Conservation (phyloP, 768 basidiomycete genomes). For the Mrakia gelida region DNA sequence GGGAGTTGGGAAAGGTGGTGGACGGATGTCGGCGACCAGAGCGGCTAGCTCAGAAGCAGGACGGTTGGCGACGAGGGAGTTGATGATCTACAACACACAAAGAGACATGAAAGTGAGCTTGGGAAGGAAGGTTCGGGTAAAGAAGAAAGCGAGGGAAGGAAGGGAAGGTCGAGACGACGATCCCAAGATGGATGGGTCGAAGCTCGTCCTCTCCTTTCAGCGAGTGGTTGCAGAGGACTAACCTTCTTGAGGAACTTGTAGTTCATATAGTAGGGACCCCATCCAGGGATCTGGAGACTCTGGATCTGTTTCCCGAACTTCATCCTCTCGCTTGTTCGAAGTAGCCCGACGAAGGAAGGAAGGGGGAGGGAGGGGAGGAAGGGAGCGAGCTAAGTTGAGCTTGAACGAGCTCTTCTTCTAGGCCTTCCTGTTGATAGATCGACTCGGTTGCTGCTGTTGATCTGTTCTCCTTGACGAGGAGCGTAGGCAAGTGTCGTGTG, state of each 20-base stretch:
- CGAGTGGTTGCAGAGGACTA: constrained; percentile 4
- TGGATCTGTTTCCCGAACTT: constrained; percentile 99
- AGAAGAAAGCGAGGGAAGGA: background rate
- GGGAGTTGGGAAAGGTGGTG: constrained; percentile 49
- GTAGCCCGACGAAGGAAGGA: background rate
- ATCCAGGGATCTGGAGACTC: constrained; percentile 80
- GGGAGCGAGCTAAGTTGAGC: background rate
- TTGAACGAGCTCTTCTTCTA: background rate
- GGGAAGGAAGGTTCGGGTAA: constrained; percentile 9
- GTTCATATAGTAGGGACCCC: constrained; percentile 91
- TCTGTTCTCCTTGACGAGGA: too few species aligned
- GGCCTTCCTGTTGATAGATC: background rate
- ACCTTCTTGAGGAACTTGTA: constrained; percentile 87
- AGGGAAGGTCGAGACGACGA: background rate
- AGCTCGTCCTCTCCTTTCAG: too few species aligned
- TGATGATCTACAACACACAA: constrained; percentile 66
- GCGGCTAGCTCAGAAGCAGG: constrained; percentile 86
- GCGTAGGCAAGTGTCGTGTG: too few species aligned
- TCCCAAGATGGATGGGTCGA: too few species aligned
- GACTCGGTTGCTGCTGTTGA: too few species aligned
- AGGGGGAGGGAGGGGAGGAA: background rate
- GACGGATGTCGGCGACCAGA: constrained; percentile 74
- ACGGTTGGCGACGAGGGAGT: constrained; percentile 82
- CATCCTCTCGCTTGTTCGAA: background rate
- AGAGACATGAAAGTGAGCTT: too few species aligned